Evolutionary conservation across 1,284 basidiomycete genomes (phyloP), one percentile per base, ranked within the genome.

Genomic region (Somion occarium): DNA sequence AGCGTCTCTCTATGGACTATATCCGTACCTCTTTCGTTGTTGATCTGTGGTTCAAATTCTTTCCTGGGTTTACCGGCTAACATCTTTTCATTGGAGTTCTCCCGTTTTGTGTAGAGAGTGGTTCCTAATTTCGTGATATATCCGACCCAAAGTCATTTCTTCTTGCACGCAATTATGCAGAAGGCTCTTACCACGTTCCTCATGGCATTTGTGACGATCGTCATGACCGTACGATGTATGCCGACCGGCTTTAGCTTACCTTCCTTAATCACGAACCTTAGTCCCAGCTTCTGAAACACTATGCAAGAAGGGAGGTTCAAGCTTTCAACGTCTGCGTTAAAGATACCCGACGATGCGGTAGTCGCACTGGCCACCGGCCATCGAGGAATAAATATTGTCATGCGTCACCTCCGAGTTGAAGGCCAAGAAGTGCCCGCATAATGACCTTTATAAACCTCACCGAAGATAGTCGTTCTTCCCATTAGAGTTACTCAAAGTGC

Each of bases 201-300:
- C n/a, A 34, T 34, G 30, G 51, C 54, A 59, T 53, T 57, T 55
- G 41, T 43, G 47, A 50, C 38, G 48, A 42, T 50, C 44, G 49
- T 56, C 51, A 56, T 44, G 55, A 61, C 50, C 51, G 42, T 52
- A 53, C 52, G 41, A 49, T 56, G 57, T 61, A 57, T 46, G 52
- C 44, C 51, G 26, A 48, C 51, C 53, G 59, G 50, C 55, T 53
- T 56, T 54, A 52, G 56, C 56, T 59, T 61, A 57, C 59, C 25
- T 24, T 50, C 48, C 18, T 50, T 50, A 50, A 42, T 50, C 48
- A 50, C 48, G 48, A 43, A 43, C 22, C 22, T 22, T 43, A 41
- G 9, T 3, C 19, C 25, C 30, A 30, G n/a, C n/a, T n/a, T n/a
- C n/a, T n/a, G n/a, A n/a, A n/a, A n/a, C n/a, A n/a, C n/a, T n/a